Evolutionary conservation across 768 basidiomycete genomes (phyloP).

Genomic region (Rhizopogon rudus): DNA sequence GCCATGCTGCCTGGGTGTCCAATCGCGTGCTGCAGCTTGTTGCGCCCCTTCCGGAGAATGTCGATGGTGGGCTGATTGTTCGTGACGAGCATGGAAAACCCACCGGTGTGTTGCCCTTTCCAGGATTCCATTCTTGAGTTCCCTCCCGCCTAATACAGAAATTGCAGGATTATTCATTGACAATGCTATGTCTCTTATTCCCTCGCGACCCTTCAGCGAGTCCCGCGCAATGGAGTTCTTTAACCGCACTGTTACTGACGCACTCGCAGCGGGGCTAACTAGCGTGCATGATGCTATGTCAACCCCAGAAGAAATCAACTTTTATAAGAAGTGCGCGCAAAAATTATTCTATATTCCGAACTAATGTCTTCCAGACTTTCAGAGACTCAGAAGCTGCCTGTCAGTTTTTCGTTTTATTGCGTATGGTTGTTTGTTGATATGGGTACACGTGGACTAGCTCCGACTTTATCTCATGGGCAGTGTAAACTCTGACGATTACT

Average conservation of each 20-base stretch:
- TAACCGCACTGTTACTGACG: constrained; percentile 59
- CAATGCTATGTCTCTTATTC: constrained; percentile 79
- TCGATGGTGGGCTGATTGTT: constrained; percentile 75
- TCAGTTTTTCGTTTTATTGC: constrained; percentile 28
- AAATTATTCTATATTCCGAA: background rate
- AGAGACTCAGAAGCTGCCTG: constrained; percentile 62
- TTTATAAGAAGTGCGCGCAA: constrained; percentile 55
- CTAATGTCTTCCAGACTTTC: constrained; percentile 50
- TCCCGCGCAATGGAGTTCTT: constrained; percentile 56
- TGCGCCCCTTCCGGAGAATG: constrained; percentile 49
- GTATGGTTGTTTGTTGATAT: background rate
- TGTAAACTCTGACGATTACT: constrained; percentile 51
- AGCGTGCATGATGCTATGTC: constrained; percentile 81
- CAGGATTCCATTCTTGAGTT: background rate
- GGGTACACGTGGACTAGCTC: constrained; percentile 31
- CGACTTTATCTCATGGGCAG: constrained; percentile 61
- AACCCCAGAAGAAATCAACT: constrained; percentile 44
- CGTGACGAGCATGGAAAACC: constrained; percentile 58
- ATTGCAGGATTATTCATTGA: constrained; percentile 71
- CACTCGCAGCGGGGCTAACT: constrained; percentile 76
- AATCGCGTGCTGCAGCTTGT: constrained; percentile 62
- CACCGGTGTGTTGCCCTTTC: constrained; percentile 45
- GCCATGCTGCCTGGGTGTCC: constrained; percentile 86
- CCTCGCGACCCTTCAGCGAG: constrained; percentile 57
- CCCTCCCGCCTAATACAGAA: background rate